Conservation (phyloP, 2,329 filamentous ascomycete species). For the Piedraia hortae region DNA sequence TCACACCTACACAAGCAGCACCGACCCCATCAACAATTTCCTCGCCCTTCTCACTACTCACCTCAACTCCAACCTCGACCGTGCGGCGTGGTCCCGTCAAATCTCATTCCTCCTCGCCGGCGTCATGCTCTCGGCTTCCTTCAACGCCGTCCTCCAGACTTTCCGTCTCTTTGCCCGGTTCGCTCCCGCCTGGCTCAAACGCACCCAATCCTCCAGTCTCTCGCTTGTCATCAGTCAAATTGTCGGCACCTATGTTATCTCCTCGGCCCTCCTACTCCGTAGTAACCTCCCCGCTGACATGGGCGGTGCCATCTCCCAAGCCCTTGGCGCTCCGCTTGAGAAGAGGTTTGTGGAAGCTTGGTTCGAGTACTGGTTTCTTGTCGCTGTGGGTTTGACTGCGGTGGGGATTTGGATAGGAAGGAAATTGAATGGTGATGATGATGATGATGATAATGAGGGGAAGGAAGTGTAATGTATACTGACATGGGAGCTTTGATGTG, state of each 20-base stretch:
- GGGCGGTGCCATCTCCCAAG: constrained; percentile 48
- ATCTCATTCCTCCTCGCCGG: constrained; percentile 65
- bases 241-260: constrained; percentile 63
- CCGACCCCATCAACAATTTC: constrained; percentile 67
- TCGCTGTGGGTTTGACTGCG: constrained; percentile 36
- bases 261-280: constrained; percentile 45
- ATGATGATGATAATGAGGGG: constrained; percentile 18
- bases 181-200: constrained; percentile 41
- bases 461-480: too few species aligned
- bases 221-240: constrained; percentile 59
- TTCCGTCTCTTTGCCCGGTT: constrained; percentile 56
- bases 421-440: constrained; percentile 22
- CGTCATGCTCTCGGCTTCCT: constrained; percentile 55
- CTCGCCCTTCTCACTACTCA: constrained; percentile 56
- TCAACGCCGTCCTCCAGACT: constrained; percentile 63
- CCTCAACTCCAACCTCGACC: constrained; percentile 60
- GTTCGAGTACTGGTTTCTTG: constrained; percentile 71
- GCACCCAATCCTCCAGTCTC: constrained; percentile 42
- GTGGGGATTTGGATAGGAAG: constrained; percentile 47
- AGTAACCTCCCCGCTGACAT: constrained; percentile 56
- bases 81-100: constrained; percentile 56
- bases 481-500: too few species aligned
- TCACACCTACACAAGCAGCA: constrained; percentile 29
- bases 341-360: constrained; percentile 47
- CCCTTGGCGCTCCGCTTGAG: constrained; percentile 48